Evolutionary conservation across 129 eudicot genomes (phyloP).

Genomic region (Flaveria ramosissima): DNA sequence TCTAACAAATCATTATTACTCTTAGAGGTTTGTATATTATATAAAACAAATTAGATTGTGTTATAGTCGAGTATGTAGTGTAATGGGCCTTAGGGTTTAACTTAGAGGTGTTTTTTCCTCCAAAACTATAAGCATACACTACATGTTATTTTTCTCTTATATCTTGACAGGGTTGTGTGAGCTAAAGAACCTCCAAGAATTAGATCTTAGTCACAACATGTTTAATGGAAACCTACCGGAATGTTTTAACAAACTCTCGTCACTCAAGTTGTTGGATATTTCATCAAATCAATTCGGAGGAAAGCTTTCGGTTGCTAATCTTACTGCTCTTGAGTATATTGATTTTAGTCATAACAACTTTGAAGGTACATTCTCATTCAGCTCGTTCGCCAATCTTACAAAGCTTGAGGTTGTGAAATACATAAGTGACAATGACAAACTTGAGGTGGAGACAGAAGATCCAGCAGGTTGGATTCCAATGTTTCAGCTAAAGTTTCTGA

Average conservation of each 20-base stretch:
- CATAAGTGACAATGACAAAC: neutral
- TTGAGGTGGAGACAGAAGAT: slow-evolving; percentile 28
- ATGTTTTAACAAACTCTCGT: neutral
- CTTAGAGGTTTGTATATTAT: too few species aligned
- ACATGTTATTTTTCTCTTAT: neutral
- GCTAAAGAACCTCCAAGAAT: neutral
- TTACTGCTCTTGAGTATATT: slow-evolving; percentile 36
- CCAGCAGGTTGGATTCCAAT: slow-evolving; percentile 24
- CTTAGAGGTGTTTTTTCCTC: slow-evolving; percentile 2
- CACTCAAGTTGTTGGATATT: neutral
- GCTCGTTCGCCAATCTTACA: slow-evolving; percentile 23
- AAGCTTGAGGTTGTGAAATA: slow-evolving; percentile 26
- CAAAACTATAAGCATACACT: too few species aligned
- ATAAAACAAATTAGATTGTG: too few species aligned
- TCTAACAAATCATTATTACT: too few species aligned
- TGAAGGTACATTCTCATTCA: slow-evolving; percentile 38
- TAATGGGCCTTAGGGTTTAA: too few species aligned
- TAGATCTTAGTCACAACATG: neutral
- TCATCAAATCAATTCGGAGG: slow-evolving; percentile 25
- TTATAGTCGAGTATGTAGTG: too few species aligned
- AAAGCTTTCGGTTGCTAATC: neutral
- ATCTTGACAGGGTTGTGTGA: neutral
- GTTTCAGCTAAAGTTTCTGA: slow-evolving; percentile 35
- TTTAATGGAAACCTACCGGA: neutral
- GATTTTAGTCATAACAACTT: slow-evolving; percentile 30